A percentile compares a stretch with the other conserved stretches of the same genome.
Evolutionary conservation across 1,284 basidiomycete species (phyloP).

Genomic region (Cryptococcus maquisensis): DNA sequence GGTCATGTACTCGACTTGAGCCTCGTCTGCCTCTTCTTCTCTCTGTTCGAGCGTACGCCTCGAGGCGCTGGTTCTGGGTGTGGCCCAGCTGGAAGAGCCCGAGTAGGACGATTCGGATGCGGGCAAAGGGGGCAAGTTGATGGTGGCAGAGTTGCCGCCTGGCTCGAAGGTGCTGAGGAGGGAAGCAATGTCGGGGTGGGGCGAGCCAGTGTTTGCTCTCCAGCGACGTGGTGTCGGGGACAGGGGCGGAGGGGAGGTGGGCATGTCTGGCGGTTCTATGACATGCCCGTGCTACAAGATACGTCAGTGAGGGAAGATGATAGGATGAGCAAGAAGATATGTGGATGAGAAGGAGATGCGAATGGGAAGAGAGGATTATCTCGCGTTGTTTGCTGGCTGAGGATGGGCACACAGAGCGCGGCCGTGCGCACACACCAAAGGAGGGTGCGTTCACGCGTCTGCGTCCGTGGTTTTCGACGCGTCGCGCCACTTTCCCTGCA

Average conservation of each 20-base stretch:
- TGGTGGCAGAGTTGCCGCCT: background rate
- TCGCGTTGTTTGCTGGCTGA: background rate
- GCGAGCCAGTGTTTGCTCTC: slow-evolving; percentile 19
- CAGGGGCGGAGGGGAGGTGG: slow-evolving; percentile 18
- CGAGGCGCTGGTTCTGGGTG: background rate
- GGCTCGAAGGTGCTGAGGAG: slow-evolving; percentile 22
- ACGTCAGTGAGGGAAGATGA: too few relatives aligned
- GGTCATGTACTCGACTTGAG: slow-evolving; percentile 17
- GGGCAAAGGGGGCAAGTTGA: background rate
- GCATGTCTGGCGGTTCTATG: too few relatives aligned
- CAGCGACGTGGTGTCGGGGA: slow-evolving; percentile 39
- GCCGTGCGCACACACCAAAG: too few relatives aligned
- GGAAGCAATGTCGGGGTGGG: slow-evolving; percentile 29
- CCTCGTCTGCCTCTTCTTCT: slow-evolving; percentile 14
- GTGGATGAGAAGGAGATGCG: too few relatives aligned
- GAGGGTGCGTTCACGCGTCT: too few relatives aligned
- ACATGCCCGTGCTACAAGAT: too few relatives aligned
- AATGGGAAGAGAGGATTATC: too few relatives aligned
- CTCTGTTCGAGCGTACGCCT: background rate
- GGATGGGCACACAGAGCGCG: background rate
- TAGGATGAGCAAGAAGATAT: background rate
- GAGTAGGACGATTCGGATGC: background rate
- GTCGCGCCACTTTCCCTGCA: too few relatives aligned
- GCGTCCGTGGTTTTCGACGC: background rate
- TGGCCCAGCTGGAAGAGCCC: slow-evolving; percentile 3